phyloP scores from a whole-genome alignment of 1,284 basidiomycete species.

The Puccinia hordei region DNA sequence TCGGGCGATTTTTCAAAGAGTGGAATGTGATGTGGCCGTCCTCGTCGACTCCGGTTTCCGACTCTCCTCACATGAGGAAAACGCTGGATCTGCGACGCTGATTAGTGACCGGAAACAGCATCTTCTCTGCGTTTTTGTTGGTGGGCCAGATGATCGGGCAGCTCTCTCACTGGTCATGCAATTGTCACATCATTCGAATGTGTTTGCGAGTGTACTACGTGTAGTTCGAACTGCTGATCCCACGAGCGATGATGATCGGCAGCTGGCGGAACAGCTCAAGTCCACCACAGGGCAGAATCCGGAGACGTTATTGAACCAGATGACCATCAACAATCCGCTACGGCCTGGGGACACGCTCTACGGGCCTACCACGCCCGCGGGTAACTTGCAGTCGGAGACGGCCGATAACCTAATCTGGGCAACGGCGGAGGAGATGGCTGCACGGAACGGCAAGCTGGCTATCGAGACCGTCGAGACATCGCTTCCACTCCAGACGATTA shows the following conservation, averaged over 20 bases:
- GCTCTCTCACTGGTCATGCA: constrained; percentile 77
- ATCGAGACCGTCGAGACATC: constrained; percentile 27
- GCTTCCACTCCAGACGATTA: constrained; percentile 23
- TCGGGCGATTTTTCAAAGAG: constrained; percentile 72
- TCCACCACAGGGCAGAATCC: constrained; percentile 49
- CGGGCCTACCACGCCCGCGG: constrained; percentile 5
- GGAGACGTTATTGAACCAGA: constrained; percentile 33
- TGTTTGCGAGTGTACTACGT: constrained; percentile 72
- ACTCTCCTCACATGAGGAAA: constrained; percentile 57
- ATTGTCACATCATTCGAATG: constrained; percentile 68
- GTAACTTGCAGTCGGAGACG: constrained; percentile 38
- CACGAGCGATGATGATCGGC: constrained; percentile 52
- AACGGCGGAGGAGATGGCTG: constrained; percentile 5
- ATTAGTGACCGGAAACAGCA: constrained; percentile 63
- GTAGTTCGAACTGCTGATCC: constrained; percentile 60
- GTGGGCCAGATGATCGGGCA: constrained; percentile 85
- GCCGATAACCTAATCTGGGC: constrained; percentile 38
- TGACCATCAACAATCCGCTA: constrained; percentile 34
- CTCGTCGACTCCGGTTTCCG: constrained; percentile 71
- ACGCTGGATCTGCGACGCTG: constrained; percentile 50
- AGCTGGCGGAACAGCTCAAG: constrained; percentile 62
- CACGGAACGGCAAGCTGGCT: not conserved
- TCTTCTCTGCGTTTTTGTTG: constrained; percentile 83
- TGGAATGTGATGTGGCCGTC: constrained; percentile 66
- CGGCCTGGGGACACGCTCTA: constrained; percentile 35